Conservation (phyloP, 2,329 filamentous ascomycete species). For the Exophiala calicioides region DNA sequence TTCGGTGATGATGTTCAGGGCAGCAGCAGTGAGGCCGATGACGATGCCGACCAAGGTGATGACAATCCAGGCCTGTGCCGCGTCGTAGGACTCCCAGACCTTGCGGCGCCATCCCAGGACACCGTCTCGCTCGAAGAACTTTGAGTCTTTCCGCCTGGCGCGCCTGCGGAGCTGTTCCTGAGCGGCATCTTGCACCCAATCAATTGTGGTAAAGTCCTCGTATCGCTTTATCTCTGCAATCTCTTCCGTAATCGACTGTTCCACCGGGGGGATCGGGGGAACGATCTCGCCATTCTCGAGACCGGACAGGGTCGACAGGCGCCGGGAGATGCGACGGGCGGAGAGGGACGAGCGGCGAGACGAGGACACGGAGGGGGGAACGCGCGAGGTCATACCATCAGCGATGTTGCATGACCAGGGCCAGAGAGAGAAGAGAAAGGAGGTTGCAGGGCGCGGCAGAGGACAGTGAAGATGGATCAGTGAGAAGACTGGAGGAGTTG, state of each 20-base stretch:
- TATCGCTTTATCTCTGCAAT: constrained; percentile 98
- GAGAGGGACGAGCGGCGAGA: constrained; percentile 57
- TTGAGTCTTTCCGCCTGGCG: constrained; percentile 69
- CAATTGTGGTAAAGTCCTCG: constrained; percentile 94
- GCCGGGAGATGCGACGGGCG: constrained; percentile 54
- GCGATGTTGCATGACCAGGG: constrained; percentile 24
- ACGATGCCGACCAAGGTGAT: constrained; percentile 87
- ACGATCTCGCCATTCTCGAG: constrained; percentile 61
- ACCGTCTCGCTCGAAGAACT: constrained; percentile 68
- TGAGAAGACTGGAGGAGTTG: too few relatives aligned
- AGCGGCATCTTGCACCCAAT: constrained; percentile 97
- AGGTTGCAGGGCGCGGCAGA: too few relatives aligned
- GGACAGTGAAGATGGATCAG: too few relatives aligned
- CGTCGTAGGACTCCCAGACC: constrained; percentile 85
- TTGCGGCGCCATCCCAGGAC: constrained; percentile 78
- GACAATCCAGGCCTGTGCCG: constrained; percentile 96
- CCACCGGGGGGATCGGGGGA: constrained; percentile 54
- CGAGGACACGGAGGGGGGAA: constrained; percentile 51
- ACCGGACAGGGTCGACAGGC: constrained; percentile 67
- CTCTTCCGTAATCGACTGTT: constrained; percentile 83
- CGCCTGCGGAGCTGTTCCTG: constrained; percentile 83
- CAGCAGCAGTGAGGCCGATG: constrained; percentile 89
- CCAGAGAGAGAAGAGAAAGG: constrained; percentile 2
- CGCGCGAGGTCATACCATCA: constrained; percentile 54
- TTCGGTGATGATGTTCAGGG: constrained; percentile 93